Conservation (phyloP, 2,329 filamentous ascomycete species). For the Penicillium oxalicum region DNA sequence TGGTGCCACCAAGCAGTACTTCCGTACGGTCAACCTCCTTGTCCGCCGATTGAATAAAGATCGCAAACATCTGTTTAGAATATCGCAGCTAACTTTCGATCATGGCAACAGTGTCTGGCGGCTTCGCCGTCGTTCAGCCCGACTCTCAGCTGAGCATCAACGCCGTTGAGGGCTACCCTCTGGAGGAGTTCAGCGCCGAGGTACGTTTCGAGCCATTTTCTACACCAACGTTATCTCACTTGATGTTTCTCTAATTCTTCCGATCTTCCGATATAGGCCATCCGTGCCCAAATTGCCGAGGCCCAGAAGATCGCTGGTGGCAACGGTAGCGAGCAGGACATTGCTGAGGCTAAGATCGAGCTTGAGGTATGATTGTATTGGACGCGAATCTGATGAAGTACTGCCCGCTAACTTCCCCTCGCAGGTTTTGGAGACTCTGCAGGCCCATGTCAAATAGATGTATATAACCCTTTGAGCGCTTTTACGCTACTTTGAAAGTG, state of each 20-base stretch:
- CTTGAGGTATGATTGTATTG: slow-evolving; percentile 65
- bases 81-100: slow-evolving; percentile 15
- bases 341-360: slow-evolving; percentile 98
- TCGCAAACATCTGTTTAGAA: slow-evolving; percentile 1
- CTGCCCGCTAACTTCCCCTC: slow-evolving; percentile 5
- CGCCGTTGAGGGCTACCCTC: slow-evolving; percentile 86
- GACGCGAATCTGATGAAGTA: background rate
- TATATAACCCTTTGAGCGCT: slow-evolving; percentile 36
- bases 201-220: slow-evolving; percentile 33
- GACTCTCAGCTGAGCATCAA: slow-evolving; percentile 96
- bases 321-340: slow-evolving; percentile 89
- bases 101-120: slow-evolving; percentile 69
- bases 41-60: slow-evolving; percentile 4
- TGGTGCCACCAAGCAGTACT: slow-evolving; percentile 88
- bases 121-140: slow-evolving; percentile 95
- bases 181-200: slow-evolving; percentile 94
- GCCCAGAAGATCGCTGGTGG: slow-evolving; percentile 91
- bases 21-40: slow-evolving; percentile 61
- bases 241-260: background rate
- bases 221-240: background rate
- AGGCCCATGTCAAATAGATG: slow-evolving; percentile 46
- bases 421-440: slow-evolving; percentile 47
- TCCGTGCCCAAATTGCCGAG: slow-evolving; percentile 85
- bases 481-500: slow-evolving; percentile 28
- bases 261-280: slow-evolving; percentile 47